Conservation (phyloP, 768 basidiomycete species). For the Boletus vermiculosoides region DNA sequence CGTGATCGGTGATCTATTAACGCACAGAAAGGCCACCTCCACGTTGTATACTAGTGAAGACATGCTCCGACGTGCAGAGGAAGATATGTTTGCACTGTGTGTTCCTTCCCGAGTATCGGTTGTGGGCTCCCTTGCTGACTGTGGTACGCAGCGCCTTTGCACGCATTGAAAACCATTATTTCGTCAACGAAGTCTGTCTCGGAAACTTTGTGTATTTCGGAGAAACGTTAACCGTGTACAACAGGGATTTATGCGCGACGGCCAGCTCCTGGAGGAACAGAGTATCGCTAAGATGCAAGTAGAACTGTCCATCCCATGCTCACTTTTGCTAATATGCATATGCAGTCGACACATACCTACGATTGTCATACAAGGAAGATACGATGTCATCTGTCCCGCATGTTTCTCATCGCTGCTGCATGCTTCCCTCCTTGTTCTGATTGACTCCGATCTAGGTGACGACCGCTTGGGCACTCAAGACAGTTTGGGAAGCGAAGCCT, state of each 20-base stretch:
- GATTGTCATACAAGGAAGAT: conserved; percentile 80
- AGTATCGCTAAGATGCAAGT: conserved; percentile 85
- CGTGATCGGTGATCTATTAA: not conserved
- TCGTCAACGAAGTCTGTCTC: conserved; percentile 66
- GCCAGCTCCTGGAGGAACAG: conserved; percentile 80
- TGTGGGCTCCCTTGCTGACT: conserved; percentile 5
- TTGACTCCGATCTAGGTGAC: conserved; percentile 50
- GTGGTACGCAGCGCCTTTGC: conserved; percentile 68
- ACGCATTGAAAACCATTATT: conserved; percentile 89
- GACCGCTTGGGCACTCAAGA: conserved; percentile 79
- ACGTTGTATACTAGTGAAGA: conserved; percentile 68
- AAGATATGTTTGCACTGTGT: conserved; percentile 76
- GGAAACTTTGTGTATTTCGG: not conserved
- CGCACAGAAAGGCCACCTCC: conserved; percentile 74
- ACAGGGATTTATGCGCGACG: conserved; percentile 84
- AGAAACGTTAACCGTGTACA: conserved; percentile 1
- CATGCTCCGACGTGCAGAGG: conserved; percentile 64
- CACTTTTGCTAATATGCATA: conserved; percentile 2
- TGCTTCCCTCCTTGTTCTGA: not conserved
- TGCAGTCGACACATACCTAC: conserved; percentile 83
- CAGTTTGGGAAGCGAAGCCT: conserved; percentile 76
- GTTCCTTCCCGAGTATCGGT: conserved; percentile 21
- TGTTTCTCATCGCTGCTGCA: conserved; percentile 19
- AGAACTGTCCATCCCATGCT: not conserved
- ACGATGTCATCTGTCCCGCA: conserved; percentile 88